Evolutionary conservation across 2,329 filamentous ascomycete species (phyloP), one percentile per base, ranked within the genome.

Genomic region (Atkinsonella texensis): DNA sequence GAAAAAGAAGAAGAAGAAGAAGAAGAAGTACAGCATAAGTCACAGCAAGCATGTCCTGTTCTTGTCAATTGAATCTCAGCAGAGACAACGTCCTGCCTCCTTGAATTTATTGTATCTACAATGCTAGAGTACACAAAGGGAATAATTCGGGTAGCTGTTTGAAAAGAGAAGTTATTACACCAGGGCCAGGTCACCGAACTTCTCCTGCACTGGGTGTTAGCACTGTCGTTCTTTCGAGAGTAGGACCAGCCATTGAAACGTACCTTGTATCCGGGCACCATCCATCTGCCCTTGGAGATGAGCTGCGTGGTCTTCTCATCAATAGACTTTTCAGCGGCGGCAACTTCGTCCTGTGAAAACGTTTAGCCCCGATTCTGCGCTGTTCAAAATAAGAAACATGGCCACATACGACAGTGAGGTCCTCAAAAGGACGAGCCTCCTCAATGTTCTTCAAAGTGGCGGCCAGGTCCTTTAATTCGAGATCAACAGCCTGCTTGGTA

Each of bases 221-320:
- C 33, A 46, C 33, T 40, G 31, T n/a, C 28, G 12, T 20, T 4
- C 35, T 28, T 23, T 17, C 10, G 42, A 3, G 31, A 9, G 28
- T 32, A 28, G 31, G 40, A 15, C 9, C 1, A 43, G 18, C 12
- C 32, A 11, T 38, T 17, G 23, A 6, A 53, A 68, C 84, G 64
- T 76, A 91, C 91, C 89, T 96, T 95, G 87, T 98, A 98, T 69
- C 93, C 93, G 58, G 93, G 90, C 67, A 95, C 90, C 76, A 84
- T 81, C 93, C 93, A 98, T 83, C 89, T 88, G 71, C 91, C 91
- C 85, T 94, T 96, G 72, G 88, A 88, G 59, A 98, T 90, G 69
- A 98, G 83, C 75, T 93, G 84, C 65, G 84, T 76, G 63, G 91
- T 95, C 81, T 94, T 94, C 82, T 95, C 84, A 76, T 97, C 91